A percentile compares a stretch with the other conserved stretches of the same genome.
Evolutionary conservation across 805 yeast species (phyloP).

Genomic region (Saccharomycopsis schoenii): DNA sequence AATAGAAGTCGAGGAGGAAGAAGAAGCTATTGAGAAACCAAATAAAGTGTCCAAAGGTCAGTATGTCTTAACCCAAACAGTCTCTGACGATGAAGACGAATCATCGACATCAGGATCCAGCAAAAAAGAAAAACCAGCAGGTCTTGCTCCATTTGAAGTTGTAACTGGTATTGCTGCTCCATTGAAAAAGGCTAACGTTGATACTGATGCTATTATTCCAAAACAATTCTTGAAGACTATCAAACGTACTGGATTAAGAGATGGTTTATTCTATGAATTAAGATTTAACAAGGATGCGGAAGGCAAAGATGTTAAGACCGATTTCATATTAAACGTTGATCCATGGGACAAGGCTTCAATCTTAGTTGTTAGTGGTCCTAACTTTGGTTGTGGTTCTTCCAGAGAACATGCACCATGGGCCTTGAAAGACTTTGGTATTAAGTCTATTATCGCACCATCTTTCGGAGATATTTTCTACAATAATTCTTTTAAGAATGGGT

Average conservation of each 20-base stretch:
- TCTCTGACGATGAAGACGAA: constrained; percentile 46
- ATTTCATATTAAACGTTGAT: constrained; percentile 76
- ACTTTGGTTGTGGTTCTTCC: constrained; percentile 98
- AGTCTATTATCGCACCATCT: constrained; percentile 92
- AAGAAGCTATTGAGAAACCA: neutral
- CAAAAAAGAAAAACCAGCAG: constrained; percentile 29
- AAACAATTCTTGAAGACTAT: constrained; percentile 96
- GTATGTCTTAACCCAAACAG: constrained; percentile 5
- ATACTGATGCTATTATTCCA: constrained; percentile 98
- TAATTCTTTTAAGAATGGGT: constrained; percentile 93
- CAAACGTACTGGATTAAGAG: constrained; percentile 86
- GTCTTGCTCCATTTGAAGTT: constrained; percentile 67
- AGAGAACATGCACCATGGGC: constrained; percentile 99
- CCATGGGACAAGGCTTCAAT: constrained; percentile 78
- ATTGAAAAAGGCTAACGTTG: constrained; percentile 87
- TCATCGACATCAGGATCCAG: constrained; percentile 38
- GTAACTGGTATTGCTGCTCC: constrained; percentile 90
- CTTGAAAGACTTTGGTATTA: constrained; percentile 91
- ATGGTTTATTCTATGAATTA: constrained; percentile 86
- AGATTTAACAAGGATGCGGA: constrained; percentile 57
- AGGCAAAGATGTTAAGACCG: constrained; percentile 73
- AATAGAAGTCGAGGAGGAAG: constrained; percentile 26
- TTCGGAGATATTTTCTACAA: constrained; percentile 97
- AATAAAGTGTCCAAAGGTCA: neutral
- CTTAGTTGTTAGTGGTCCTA: constrained; percentile 87